Evolutionary conservation across 2,329 filamentous ascomycete species (phyloP).

Genomic region (Claviceps arundinis): DNA sequence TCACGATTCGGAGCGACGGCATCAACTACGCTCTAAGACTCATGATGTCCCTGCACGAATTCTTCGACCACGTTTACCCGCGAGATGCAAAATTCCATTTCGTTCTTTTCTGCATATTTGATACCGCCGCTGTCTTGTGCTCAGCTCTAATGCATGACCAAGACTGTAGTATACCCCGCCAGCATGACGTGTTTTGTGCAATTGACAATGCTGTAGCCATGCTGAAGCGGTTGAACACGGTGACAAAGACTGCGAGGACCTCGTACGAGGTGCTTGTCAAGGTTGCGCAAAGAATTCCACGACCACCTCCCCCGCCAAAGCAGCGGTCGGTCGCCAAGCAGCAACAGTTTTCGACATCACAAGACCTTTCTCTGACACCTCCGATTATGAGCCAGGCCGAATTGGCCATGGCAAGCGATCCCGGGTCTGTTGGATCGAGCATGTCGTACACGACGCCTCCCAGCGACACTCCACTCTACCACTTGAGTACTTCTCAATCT

Average conservation of each 20-base stretch:
- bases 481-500: neutral
- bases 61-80: constrained; percentile 31
- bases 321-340: neutral
- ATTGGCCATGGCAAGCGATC: constrained; percentile 1
- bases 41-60: constrained; percentile 23
- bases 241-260: constrained; percentile 19
- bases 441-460: constrained; percentile 5
- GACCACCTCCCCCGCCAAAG: neutral
- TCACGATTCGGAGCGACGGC: constrained; percentile 25
- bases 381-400: constrained; percentile 2
- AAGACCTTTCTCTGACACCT: constrained; percentile 6
- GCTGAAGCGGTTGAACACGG: constrained; percentile 18
- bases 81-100: constrained; percentile 35
- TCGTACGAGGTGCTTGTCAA: constrained; percentile 20
- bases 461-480: neutral
- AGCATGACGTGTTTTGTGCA: constrained; percentile 25
- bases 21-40: constrained; percentile 31
- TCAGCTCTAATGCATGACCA: constrained; percentile 37
- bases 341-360: constrained; percentile 2
- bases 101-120: constrained; percentile 36
- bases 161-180: constrained; percentile 25
- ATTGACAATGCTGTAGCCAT: constrained; percentile 24
- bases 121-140: constrained; percentile 36
- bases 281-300: constrained; percentile 13
- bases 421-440: neutral